Evolutionary conservation across 2,329 filamentous ascomycete genomes (phyloP), one percentile per base, ranked within the genome.

Genomic region (Escovopsis sp.): DNA sequence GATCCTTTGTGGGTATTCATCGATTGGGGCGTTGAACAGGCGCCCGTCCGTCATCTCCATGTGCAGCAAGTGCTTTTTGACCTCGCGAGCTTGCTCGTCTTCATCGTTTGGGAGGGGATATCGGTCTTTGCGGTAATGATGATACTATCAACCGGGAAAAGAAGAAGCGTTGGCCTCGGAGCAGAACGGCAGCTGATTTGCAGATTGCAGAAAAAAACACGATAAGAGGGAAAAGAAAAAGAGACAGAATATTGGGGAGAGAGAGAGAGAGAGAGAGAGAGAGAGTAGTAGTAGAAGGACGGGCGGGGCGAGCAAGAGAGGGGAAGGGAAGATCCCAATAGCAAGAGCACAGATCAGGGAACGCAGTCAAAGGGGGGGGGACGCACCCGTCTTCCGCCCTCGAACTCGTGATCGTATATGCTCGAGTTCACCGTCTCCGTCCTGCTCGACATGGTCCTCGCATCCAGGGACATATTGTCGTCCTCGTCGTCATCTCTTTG

Each of bases 51-150:
- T 55, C 29, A 62, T 39, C 35, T 52, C 47, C 42, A 65, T 47
- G 11, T 58, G 44, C 53, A 62, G 59, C 38, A 61, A 58, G 44
- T 67, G 62, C 45, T 62, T 57, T 52, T 60, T 61, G 48, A 60
- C 57, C 53, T 65, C 57, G 10, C 62, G 54, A 12, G 56, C 52
- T 45, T 64, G 60, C 47, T 65, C 63, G 5, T 46, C 35, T 13
- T 62, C 58, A 46, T 63, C 58, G 46, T 63, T 63, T n/a, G 61
- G 59, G n/a, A 63, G 53, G 1, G 59, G 57, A 39, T 62, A 64
- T 8, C 52, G 46, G 5, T 53, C 57, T 38, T 58, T 47, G n/a
- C 54, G 53, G 43, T 57, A 63, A 10, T 50, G 47, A 44, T 63
- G 59, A 35, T 63, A 63, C 44, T 46, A 34, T 39, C n/a, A 32